A percentile compares a stretch with the other conserved stretches of the same genome.
Conservation (phyloP, 2,329 filamentous ascomycete species). For the Stachybotrys elegans region DNA sequence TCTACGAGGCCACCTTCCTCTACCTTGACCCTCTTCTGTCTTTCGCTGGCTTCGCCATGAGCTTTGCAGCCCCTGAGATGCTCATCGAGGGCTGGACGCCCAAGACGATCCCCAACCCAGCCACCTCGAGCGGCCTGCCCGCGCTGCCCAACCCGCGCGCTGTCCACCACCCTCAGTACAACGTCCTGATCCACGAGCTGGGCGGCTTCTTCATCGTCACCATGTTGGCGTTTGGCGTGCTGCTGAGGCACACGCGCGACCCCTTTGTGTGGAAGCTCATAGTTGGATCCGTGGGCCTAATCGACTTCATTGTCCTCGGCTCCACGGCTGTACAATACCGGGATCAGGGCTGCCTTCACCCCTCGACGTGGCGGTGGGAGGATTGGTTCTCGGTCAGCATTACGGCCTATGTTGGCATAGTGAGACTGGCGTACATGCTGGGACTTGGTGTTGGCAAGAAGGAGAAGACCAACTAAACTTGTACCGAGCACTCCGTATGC, state of each 20-base stretch:
- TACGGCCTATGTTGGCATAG: background rate
- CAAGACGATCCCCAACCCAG: background rate
- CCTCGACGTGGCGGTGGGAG: background rate
- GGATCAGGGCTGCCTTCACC: background rate
- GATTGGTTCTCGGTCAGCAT: background rate
- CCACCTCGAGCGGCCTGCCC: background rate
- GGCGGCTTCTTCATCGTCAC: background rate
- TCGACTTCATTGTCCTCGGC: background rate
- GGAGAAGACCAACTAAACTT: background rate
- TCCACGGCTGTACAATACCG: background rate
- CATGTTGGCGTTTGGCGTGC: background rate
- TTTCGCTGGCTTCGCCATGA: background rate
- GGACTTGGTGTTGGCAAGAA: background rate
- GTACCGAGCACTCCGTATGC: background rate
- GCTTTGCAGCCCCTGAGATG: background rate
- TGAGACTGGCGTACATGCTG: background rate
- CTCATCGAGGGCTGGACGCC: background rate
- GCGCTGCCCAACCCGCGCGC: background rate
- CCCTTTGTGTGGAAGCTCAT: background rate
- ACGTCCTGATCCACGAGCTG: background rate
- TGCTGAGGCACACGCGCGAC: background rate
- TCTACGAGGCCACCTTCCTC: background rate
- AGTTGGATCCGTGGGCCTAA: background rate
- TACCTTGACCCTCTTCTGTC: background rate
- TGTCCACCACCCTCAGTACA: background rate